Evolutionary conservation across 2,329 filamentous ascomycete genomes (phyloP).

Genomic region (Apiospora pterosperma): DNA sequence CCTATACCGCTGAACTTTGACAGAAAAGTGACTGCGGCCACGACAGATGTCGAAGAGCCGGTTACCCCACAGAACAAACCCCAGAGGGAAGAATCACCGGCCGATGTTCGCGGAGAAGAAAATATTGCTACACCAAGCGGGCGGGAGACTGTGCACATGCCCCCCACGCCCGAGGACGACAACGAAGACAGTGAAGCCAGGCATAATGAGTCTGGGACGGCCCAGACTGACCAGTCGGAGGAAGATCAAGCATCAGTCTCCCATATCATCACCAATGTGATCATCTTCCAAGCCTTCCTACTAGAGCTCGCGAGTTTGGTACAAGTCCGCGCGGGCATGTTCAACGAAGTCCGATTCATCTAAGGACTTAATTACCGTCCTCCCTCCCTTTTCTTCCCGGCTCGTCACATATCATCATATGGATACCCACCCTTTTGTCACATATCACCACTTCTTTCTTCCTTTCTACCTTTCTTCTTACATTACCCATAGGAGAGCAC

Average conservation of each 20-base stretch:
- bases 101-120: neutral
- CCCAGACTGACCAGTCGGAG: slow-evolving; percentile 11
- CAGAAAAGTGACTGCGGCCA: slow-evolving; percentile 22
- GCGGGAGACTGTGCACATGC: neutral
- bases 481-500: neutral
- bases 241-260: slow-evolving; percentile 62
- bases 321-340: slow-evolving; percentile 70
- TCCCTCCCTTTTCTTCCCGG: too few relatives aligned
- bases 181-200: neutral
- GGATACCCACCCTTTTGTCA: neutral
- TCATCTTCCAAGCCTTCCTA: slow-evolving; percentile 76
- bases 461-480: neutral
- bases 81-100: neutral
- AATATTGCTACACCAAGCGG: neutral
- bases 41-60: neutral
- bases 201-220: slow-evolving; percentile 18
- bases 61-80: neutral
- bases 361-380: slow-evolving; percentile 16
- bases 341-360: slow-evolving; percentile 69
- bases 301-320: slow-evolving; percentile 73
- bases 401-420: neutral
- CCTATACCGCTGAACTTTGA: slow-evolving; percentile 47
- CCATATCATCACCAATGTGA: slow-evolving; percentile 75
- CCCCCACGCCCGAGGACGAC: neutral
- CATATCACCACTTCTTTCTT: neutral